Conservation (phyloP, 768 basidiomycete species). For the Lentinus brumalis region DNA sequence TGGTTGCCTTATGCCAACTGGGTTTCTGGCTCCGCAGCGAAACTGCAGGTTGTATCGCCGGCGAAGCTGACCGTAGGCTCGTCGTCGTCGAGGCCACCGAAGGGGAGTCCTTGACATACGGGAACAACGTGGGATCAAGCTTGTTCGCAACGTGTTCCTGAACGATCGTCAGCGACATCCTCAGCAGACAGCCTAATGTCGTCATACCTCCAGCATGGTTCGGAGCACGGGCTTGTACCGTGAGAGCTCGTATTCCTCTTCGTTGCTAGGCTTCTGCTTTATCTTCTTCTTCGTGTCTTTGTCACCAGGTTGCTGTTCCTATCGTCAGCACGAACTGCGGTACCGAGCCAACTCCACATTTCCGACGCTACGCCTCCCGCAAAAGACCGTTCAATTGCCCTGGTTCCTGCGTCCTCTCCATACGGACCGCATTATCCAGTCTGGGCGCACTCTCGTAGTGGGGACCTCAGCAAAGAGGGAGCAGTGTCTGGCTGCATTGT, state of each 20-base stretch:
- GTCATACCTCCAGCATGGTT: slow-evolving; percentile 77
- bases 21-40: slow-evolving; percentile 90
- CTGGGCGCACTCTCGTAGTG: too few species aligned
- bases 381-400: too few species aligned
- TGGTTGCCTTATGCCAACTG: slow-evolving; percentile 82
- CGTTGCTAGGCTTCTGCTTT: slow-evolving; percentile 70
- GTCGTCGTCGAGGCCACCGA: slow-evolving; percentile 46
- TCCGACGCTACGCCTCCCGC: too few species aligned
- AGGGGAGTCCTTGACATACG: slow-evolving; percentile 85
- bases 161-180: neutral
- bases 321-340: slow-evolving; percentile 3
- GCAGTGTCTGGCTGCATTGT: too few species aligned
- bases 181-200: neutral
- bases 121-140: slow-evolving; percentile 80
- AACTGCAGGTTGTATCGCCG: slow-evolving; percentile 36
- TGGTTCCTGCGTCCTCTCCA: too few species aligned
- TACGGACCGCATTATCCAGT: too few species aligned
- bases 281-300: slow-evolving; percentile 79
- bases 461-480: too few species aligned
- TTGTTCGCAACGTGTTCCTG: slow-evolving; percentile 84
- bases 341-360: too few species aligned
- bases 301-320: slow-evolving; percentile 67
- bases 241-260: slow-evolving; percentile 97
- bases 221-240: slow-evolving; percentile 85
- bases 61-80: slow-evolving; percentile 53